Conservation (phyloP, 1,139 yeast genomes). For the Pichia sp. region DNA sequence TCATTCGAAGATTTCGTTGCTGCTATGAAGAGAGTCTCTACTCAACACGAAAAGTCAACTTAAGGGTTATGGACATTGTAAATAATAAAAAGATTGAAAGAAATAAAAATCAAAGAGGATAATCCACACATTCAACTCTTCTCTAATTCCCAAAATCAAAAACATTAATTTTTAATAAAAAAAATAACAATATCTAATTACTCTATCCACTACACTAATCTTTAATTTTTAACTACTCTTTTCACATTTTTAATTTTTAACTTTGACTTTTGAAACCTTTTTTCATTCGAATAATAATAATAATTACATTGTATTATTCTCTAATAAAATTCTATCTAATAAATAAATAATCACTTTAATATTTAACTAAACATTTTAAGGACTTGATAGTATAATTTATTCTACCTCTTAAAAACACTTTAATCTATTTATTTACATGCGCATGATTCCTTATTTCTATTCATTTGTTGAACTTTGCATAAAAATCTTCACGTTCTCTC, state of each 20-base stretch:
- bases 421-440: neutral
- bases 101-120: neutral
- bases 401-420: neutral
- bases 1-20: conserved; percentile 92
- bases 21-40: conserved; percentile 97
- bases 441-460: neutral
- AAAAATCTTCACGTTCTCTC: conserved; percentile 28
- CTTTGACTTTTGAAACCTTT: neutral
- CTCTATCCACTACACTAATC: neutral
- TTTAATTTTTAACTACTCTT: neutral
- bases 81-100: neutral
- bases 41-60: conserved; percentile 82
- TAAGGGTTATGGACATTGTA: neutral
- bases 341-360: neutral
- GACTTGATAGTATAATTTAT: neutral
- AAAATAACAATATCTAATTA: neutral
- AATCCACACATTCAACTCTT: neutral
- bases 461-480: conserved; percentile 25
- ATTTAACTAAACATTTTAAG: neutral
- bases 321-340: neutral
- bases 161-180: neutral
- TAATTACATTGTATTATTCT: neutral
- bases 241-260: neutral
- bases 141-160: neutral
- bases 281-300: neutral